Conservation (phyloP, 176 grass and related monocot species). For the Bolboschoenus planiculmis region DNA sequence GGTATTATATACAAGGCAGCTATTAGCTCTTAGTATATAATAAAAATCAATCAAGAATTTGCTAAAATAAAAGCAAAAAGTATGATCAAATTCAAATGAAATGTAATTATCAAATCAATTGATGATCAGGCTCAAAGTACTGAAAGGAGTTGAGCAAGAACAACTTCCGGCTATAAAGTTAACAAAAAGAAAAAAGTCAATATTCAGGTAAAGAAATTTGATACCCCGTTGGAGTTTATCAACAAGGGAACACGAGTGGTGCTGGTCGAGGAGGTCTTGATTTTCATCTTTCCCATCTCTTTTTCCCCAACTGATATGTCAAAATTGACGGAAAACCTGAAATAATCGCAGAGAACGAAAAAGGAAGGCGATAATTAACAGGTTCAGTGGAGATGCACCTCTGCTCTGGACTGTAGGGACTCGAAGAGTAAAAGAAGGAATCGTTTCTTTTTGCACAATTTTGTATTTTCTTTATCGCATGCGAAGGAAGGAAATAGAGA, state of each 20-base stretch:
- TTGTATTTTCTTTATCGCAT: neutral
- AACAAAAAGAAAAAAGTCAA: neutral
- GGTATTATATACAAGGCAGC: neutral
- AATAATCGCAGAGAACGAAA: neutral
- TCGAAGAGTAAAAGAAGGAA: neutral
- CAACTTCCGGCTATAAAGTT: neutral
- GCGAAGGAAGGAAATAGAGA: neutral
- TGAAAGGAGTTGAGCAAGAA: neutral
- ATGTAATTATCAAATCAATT: neutral
- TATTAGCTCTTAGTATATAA: neutral
- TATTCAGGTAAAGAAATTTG: neutral
- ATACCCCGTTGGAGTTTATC: slow-evolving; percentile 15
- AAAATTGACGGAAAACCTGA: neutral
- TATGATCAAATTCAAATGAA: neutral
- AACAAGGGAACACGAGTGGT: neutral
- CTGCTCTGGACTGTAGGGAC: neutral
- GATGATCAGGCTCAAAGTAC: neutral
- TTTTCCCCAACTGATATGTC: neutral
- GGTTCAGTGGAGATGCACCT: neutral
- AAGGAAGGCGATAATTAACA: neutral
- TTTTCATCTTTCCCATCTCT: slow-evolving; percentile 5
- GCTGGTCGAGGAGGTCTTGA: neutral
- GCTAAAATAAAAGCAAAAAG: neutral
- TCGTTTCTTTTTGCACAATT: neutral
- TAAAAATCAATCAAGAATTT: neutral